Conservation (phyloP, 2,329 filamentous ascomycete genomes). For the Fusarium globosum region DNA sequence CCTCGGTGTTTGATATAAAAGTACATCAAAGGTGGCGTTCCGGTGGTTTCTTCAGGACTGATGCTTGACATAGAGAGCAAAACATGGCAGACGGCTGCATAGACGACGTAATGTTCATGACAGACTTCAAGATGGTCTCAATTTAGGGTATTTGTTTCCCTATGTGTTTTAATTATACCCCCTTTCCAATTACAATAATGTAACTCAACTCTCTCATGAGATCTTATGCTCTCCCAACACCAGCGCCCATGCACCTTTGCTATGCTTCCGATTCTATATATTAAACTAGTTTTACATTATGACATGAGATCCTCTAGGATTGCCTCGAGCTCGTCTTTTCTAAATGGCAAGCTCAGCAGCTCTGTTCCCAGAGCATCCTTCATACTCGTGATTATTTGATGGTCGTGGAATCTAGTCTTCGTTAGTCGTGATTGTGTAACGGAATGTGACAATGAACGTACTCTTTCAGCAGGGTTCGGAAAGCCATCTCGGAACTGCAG, state of each 20-base stretch:
- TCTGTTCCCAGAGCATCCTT: slow-evolving; percentile 90
- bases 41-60: not conserved
- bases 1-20: slow-evolving; percentile 62
- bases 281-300: slow-evolving; percentile 31
- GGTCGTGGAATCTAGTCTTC: slow-evolving; percentile 83
- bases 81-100: slow-evolving; percentile 13
- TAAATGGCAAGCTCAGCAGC: slow-evolving; percentile 84
- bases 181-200: slow-evolving; percentile 12
- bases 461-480: slow-evolving; percentile 93
- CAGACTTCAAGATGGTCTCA: slow-evolving; percentile 10
- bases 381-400: slow-evolving; percentile 93
- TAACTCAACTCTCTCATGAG: not conserved
- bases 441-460: slow-evolving; percentile 55
- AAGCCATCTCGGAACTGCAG: slow-evolving; percentile 95
- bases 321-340: slow-evolving; percentile 87
- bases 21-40: slow-evolving; percentile 29
- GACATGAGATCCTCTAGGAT: slow-evolving; percentile 78
- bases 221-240: slow-evolving; percentile 8
- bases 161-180: slow-evolving; percentile 30
- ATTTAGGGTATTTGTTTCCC: slow-evolving; percentile 1
- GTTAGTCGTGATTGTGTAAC: slow-evolving; percentile 42
- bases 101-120: slow-evolving; percentile 42
- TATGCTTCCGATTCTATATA: slow-evolving; percentile 15
- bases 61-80: slow-evolving; percentile 19
- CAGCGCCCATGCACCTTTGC: slow-evolving; percentile 15